These are phyloP conservation scores for Luffa aegyptiaca DNA, from an alignment of 306 rosid species.

Conservation along the genomic window DNA sequence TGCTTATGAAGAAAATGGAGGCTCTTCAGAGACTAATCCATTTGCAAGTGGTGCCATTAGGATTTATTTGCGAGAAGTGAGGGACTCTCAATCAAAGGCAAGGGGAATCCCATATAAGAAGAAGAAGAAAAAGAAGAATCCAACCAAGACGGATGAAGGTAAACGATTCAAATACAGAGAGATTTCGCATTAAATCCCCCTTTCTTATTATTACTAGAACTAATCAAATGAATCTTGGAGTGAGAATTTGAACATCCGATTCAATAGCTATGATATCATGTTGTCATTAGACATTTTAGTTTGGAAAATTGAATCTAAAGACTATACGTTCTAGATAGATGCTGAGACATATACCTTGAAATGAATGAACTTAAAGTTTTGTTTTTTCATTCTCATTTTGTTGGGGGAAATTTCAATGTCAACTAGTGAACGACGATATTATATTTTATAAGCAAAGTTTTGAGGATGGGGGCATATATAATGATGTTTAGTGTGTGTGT, in stretches of 20 bases:
- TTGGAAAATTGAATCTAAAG: not conserved
- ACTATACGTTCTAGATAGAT: too few relatives aligned
- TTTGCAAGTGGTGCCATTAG: slow-evolving; percentile 38
- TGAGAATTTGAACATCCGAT: not conserved
- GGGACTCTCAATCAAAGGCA: slow-evolving; percentile 49
- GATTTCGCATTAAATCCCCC: not conserved
- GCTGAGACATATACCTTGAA: too few relatives aligned
- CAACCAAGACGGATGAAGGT: slow-evolving; percentile 8
- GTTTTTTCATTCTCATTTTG: too few relatives aligned
- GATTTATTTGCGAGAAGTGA: slow-evolving; percentile 37
- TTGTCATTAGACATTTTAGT: too few relatives aligned
- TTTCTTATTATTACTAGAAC: not conserved
- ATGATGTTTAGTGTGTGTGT: not conserved
- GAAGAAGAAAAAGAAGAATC: slow-evolving; percentile 46
- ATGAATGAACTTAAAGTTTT: too few relatives aligned
- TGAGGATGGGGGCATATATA: not conserved
- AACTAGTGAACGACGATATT: too few relatives aligned
- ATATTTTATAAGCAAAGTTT: not conserved
- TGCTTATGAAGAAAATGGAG: slow-evolving; percentile 53
- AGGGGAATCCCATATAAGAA: slow-evolving; percentile 53
- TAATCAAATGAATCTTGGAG: not conserved
- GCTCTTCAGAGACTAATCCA: slow-evolving; percentile 41
- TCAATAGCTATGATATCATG: not conserved
- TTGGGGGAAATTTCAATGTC: not conserved
- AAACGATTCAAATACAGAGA: not conserved